Percentiles rank a stretch among this genome's conserved stretches.
phyloP scores from a whole-genome alignment of 352 stramenopile genomes.

The Lagenidium giganteum region DNA sequence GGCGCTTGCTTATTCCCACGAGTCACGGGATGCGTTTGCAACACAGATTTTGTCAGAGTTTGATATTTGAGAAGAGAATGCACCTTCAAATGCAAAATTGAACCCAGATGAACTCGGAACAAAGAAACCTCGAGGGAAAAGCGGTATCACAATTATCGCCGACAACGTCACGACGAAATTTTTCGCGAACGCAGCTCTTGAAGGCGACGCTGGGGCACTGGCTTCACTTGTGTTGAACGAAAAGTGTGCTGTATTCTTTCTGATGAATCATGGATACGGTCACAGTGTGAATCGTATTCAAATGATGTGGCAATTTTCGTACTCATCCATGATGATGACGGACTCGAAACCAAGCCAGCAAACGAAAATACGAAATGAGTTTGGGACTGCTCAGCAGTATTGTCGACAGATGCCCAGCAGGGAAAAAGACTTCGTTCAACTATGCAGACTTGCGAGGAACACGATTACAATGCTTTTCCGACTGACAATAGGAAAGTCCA shows the following conservation, averaged over 20 bases:
- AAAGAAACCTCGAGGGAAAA: constrained; percentile 1
- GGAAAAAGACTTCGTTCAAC: too few relatives aligned
- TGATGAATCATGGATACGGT: constrained; percentile 8
- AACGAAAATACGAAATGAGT: too few relatives aligned
- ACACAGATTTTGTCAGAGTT: constrained; percentile 1
- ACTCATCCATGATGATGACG: too few relatives aligned
- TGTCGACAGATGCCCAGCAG: too few relatives aligned
- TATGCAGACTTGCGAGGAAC: too few relatives aligned
- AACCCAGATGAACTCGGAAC: neutral
- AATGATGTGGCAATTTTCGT: too few relatives aligned
- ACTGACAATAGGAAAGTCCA: too few relatives aligned
- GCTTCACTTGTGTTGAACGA: constrained; percentile 4
- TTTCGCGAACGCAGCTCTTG: neutral
- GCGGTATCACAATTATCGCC: constrained; percentile 1
- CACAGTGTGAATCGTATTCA: too few relatives aligned
- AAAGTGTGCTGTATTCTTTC: constrained; percentile 6
- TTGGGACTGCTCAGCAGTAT: too few relatives aligned
- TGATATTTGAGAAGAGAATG: constrained; percentile 2
- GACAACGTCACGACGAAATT: constrained; percentile 13
- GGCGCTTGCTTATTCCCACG: constrained; percentile 9
- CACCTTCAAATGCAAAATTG: neutral
- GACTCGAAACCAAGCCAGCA: too few relatives aligned
- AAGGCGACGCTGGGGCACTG: constrained; percentile 9
- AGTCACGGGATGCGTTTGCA: neutral
- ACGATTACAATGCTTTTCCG: too few relatives aligned